Evolutionary conservation across 2,329 filamentous ascomycete species (phyloP).

Genomic region (Xylaria arbuscula): DNA sequence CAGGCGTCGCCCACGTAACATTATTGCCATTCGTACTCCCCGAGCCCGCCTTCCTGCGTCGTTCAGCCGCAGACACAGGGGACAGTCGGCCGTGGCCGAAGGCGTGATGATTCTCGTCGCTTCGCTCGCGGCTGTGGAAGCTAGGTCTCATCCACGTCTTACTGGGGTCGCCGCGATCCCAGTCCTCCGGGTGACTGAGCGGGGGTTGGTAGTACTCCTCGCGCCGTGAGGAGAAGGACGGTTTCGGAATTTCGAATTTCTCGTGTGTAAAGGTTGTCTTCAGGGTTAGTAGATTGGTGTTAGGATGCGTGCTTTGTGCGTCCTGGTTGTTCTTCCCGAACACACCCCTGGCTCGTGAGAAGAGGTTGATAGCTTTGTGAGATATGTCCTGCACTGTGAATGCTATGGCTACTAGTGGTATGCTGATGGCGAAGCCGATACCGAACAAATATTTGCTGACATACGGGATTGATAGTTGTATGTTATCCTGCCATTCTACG

Average conservation of each 20-base stretch:
- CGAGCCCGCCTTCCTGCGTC: slow-evolving; percentile 17
- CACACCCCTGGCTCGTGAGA: slow-evolving; percentile 18
- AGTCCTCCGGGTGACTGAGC: slow-evolving; percentile 17
- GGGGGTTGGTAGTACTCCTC: slow-evolving; percentile 33
- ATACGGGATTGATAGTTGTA: slow-evolving; percentile 57
- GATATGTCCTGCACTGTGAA: slow-evolving; percentile 54
- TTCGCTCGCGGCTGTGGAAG: slow-evolving; percentile 30
- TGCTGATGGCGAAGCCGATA: slow-evolving; percentile 55
- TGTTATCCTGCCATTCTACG: slow-evolving; percentile 57
- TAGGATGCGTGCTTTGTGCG: not conserved
- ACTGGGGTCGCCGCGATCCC: not conserved
- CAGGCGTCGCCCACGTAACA: slow-evolving; percentile 31
- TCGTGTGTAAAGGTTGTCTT: slow-evolving; percentile 13
- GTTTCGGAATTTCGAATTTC: slow-evolving; percentile 27
- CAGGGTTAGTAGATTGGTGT: not conserved
- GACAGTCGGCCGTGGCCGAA: slow-evolving; percentile 17
- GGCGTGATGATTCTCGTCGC: slow-evolving; percentile 17
- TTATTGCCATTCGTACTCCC: slow-evolving; percentile 47
- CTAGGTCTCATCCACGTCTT: slow-evolving; percentile 25
- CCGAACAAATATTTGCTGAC: slow-evolving; percentile 66
- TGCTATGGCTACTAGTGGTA: slow-evolving; percentile 53
- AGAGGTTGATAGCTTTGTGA: slow-evolving; percentile 31
- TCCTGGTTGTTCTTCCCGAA: slow-evolving; percentile 7
- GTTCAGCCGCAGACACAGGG: slow-evolving; percentile 16
- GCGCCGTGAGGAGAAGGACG: slow-evolving; percentile 32